These are phyloP conservation scores for Sanghuangporus baumii DNA, from an alignment of 1,284 basidiomycete species.

Conservation along the genomic window DNA sequence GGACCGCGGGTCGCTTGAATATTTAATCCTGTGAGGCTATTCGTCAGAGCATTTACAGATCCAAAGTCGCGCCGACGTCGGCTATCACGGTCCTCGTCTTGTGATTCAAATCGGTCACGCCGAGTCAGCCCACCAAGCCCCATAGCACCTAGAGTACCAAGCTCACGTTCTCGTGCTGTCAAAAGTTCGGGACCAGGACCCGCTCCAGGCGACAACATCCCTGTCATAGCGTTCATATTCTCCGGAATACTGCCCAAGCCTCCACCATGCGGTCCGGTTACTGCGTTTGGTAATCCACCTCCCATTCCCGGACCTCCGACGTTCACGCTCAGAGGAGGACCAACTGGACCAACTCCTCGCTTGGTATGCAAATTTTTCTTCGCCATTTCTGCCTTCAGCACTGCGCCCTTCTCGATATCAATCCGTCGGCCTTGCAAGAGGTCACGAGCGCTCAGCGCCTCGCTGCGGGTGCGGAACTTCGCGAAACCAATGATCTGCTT, in stretches of 20 bases:
- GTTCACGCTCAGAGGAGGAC: constrained; percentile 28
- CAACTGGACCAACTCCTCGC: constrained; percentile 67
- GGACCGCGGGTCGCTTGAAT: constrained; percentile 38
- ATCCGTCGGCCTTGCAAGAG: constrained; percentile 87
- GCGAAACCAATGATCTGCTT: constrained; percentile 99
- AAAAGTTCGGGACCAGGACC: constrained; percentile 32
- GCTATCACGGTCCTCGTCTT: constrained; percentile 30
- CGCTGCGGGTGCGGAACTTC: constrained; percentile 85
- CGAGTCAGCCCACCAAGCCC: constrained; percentile 35
- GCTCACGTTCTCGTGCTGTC: constrained; percentile 43
- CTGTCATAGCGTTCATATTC: constrained; percentile 12
- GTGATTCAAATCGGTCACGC: constrained; percentile 15
- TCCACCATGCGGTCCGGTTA: constrained; percentile 20
- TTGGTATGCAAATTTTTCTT: constrained; percentile 99
- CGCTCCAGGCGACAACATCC: constrained; percentile 26
- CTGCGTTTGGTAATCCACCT: constrained; percentile 23
- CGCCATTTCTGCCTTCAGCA: constrained; percentile 98
- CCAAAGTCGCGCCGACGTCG: constrained; percentile 28
- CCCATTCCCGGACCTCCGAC: constrained; percentile 27
- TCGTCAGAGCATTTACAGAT: constrained; percentile 31
- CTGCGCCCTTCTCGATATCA: constrained; percentile 90
- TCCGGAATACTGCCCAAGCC: constrained; percentile 23
- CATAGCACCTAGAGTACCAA: constrained; percentile 43
- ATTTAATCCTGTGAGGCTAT: constrained; percentile 31
- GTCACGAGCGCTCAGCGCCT: constrained; percentile 87